Evolutionary conservation across 495 filamentous ascomycete genomes (phyloP), one percentile per base, ranked within the genome.

Genomic region (Polyplosphaeria fusca): DNA sequence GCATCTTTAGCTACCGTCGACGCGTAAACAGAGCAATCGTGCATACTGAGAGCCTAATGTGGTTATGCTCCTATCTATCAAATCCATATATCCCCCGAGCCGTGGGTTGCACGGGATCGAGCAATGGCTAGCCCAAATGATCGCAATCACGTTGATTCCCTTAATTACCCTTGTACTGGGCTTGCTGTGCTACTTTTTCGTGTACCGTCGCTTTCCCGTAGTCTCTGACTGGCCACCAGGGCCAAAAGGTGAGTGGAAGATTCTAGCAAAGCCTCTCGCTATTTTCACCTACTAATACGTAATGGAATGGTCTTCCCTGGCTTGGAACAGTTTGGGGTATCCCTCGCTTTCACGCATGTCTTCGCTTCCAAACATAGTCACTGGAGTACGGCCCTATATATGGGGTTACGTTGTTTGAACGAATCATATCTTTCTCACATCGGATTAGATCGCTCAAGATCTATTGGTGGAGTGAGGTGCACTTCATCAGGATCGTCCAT

Each of bases 401-500:
- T 19, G 16, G 39, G 14, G 18, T 32, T 18, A 27, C 14, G 27
- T 54, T 14, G 16, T 46, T 25, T 38, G 51, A 2, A 11, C n/a
- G 5, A 54, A 43, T 23, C 51, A 54, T 22, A 5, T 44, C 18
- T 44, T 3, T 3, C n/a, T 54, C 14, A 22, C 39, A n/a, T 28
- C 38, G 18, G 42, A 47, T 13, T 35, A 50, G 28, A 50, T 56
- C 23, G 53, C 53, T 3, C 11, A 56, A 20, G 53, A 56, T 26
- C 27, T 56, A 18, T 23, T 56, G 4, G n/a, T 22, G 12, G 50
- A 27, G 26, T 45, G 53, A 11, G 53, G 5, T 4, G 16, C 12
- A 12, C 32, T 7, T 11, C 20, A 56, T 25, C 25, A 22, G 13
- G 38, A 44, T 47, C 52, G 40, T n/a, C 52, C 52, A 20, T 16